Percentiles rank a stretch among this genome's conserved stretches.
Evolutionary conservation across 2,329 filamentous ascomycete species (phyloP).

Genomic region (Teratosphaeriaceae sp.): DNA sequence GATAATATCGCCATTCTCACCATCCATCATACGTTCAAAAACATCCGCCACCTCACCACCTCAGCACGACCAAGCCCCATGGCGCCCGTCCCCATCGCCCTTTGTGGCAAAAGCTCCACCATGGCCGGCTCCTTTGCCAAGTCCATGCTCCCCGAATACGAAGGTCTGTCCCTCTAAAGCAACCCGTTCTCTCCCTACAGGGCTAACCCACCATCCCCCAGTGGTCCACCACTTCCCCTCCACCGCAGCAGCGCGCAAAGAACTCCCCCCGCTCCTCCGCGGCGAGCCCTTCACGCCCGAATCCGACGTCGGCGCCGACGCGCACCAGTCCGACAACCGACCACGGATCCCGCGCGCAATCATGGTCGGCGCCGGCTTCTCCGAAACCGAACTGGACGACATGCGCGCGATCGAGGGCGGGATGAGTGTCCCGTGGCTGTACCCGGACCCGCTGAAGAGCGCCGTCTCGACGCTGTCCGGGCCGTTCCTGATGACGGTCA

Average conservation of each 20-base stretch:
- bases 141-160: constrained; percentile 15
- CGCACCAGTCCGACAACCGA: constrained; percentile 2
- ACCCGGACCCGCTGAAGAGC: constrained; percentile 13
- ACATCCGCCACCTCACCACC: background rate
- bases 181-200: too few species aligned
- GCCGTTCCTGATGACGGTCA: constrained; percentile 13
- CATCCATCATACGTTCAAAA: background rate
- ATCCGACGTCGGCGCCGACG: constrained; percentile 14
- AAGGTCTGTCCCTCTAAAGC: constrained; percentile 13
- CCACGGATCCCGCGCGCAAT: constrained; percentile 12
- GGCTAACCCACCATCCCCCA: too few species aligned
- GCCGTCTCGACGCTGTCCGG: constrained; percentile 10
- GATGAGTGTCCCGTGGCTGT: constrained; percentile 14
- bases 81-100: constrained; percentile 17
- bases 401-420: constrained; percentile 13
- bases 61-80: constrained; percentile 7
- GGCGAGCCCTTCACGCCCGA: constrained; percentile 11
- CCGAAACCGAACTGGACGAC: constrained; percentile 11
- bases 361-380: constrained; percentile 17
- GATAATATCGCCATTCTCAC: too few species aligned
- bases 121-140: constrained; percentile 15
- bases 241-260: constrained; percentile 7
- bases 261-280: constrained; percentile 16
- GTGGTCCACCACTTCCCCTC: constrained; percentile 17
- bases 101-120: constrained; percentile 17